These are phyloP conservation scores for Gloeopeniophorella convolvens DNA, from an alignment of 768 basidiomycete genomes.

Conservation along the genomic window DNA sequence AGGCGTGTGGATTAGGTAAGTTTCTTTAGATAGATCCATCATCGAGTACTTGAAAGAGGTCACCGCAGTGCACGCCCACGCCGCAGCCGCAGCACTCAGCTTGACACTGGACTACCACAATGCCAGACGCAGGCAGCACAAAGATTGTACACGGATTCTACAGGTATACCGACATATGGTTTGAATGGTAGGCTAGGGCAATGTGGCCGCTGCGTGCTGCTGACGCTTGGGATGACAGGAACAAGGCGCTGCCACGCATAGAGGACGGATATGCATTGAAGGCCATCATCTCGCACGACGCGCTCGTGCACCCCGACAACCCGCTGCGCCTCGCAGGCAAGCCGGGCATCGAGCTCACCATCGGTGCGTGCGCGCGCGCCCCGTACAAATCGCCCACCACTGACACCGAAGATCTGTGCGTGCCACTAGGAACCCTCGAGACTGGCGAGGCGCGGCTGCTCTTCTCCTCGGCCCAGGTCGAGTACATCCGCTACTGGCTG, in stretches of 20 bases:
- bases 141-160: constrained; percentile 50
- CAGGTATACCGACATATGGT: constrained; percentile 81
- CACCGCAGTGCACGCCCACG: too few relatives aligned
- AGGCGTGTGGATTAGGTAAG: neutral
- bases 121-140: constrained; percentile 38
- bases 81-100: neutral
- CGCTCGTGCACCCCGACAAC: constrained; percentile 62
- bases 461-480: constrained; percentile 78
- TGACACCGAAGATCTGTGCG: neutral
- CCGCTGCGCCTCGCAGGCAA: constrained; percentile 60
- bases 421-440: constrained; percentile 56
- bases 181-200: constrained; percentile 51
- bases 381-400: neutral
- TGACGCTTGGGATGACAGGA: constrained; percentile 36
- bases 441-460: constrained; percentile 74
- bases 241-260: constrained; percentile 46
- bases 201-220: neutral
- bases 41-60: too few relatives aligned
- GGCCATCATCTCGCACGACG: constrained; percentile 62
- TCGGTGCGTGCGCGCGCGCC: constrained; percentile 39
- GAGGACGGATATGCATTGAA: constrained; percentile 58
- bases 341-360: constrained; percentile 63
- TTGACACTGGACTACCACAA: constrained; percentile 8
- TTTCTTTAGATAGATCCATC: too few relatives aligned
- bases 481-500: constrained; percentile 82